Evolutionary conservation across 768 basidiomycete genomes (phyloP).

Genomic region (Kwoniella bestiolae): DNA sequence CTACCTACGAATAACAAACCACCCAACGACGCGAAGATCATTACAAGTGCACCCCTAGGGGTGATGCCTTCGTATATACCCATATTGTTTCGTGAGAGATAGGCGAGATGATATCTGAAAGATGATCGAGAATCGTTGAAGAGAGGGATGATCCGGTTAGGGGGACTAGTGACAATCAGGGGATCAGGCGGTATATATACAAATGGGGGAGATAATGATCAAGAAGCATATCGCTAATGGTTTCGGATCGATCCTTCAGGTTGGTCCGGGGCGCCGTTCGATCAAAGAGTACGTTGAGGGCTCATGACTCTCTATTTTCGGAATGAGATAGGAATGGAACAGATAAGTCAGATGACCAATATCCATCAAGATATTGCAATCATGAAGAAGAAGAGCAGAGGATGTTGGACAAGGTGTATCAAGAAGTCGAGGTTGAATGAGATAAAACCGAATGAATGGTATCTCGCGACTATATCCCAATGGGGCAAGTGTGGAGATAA

Average conservation of each 20-base stretch:
- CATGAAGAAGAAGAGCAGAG: not conserved
- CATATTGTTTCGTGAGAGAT: not conserved
- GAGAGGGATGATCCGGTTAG: no score
- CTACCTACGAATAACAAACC: slow-evolving; percentile 29
- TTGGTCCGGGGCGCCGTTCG: slow-evolving; percentile 5
- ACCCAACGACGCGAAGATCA: slow-evolving; percentile 29
- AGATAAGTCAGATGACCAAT: slow-evolving; percentile 1
- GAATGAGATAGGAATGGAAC: slow-evolving; percentile 7
- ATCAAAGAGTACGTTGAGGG: not conserved
- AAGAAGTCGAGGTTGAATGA: not conserved
- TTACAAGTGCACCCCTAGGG: slow-evolving; percentile 9
- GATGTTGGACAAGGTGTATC: no score
- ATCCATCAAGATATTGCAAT: not conserved
- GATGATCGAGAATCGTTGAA: not conserved
- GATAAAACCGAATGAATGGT: not conserved
- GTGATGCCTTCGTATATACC: slow-evolving; percentile 21
- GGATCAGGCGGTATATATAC: not conserved
- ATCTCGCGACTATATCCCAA: not conserved
- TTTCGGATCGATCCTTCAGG: slow-evolving; percentile 4
- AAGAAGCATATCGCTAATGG: not conserved
- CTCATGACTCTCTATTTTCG: not conserved
- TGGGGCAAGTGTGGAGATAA: not conserved
- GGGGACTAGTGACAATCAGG: no score
- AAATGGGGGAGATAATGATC: not conserved
- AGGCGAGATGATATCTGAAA: not conserved